These are phyloP conservation scores for Cladosporium austrohemisphaericum DNA, from an alignment of 2,329 filamentous ascomycete genomes.

Conservation along the genomic window DNA sequence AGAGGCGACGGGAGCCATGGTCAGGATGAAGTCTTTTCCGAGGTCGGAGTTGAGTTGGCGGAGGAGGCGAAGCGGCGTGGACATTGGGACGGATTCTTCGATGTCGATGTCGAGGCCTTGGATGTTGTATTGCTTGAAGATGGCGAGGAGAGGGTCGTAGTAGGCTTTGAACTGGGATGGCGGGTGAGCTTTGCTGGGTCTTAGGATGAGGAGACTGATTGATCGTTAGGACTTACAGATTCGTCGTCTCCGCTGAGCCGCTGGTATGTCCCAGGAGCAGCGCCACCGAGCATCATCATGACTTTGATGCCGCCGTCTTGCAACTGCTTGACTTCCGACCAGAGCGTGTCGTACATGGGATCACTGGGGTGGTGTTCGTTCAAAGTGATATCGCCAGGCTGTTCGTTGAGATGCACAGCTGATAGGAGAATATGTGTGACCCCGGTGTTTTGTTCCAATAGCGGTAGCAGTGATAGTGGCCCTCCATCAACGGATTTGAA, in stretches of 20 bases:
- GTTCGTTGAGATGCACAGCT: conserved; percentile 28
- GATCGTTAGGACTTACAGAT: conserved; percentile 17
- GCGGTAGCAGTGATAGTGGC: conserved; percentile 26
- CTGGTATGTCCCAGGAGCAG: conserved; percentile 27
- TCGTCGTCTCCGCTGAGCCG: conserved; percentile 25
- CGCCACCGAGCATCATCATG: conserved; percentile 32
- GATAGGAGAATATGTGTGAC: conserved; percentile 30
- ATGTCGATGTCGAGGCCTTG: conserved; percentile 32
- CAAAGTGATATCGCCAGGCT: conserved; percentile 25
- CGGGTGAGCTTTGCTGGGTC: not conserved
- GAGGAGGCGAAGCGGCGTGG: conserved; percentile 26
- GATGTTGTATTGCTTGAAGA: conserved; percentile 25
- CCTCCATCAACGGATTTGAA: conserved; percentile 24
- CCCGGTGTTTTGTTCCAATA: conserved; percentile 25
- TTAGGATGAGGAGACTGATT: not conserved
- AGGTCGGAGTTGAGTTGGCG: conserved; percentile 27
- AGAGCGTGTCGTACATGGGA: conserved; percentile 23
- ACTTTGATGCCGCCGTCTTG: conserved; percentile 29
- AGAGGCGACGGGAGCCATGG: conserved; percentile 32
- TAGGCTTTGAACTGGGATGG: conserved; percentile 22
- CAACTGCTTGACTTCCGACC: conserved; percentile 26
- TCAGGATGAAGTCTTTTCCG: conserved; percentile 29
- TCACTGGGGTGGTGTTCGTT: conserved; percentile 28
- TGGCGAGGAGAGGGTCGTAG: conserved; percentile 28
- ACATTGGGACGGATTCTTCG: conserved; percentile 26